Base-by-base conservation (phyloP, 1,139 yeast species). In the Trichomonascaceae sp. region DNA sequence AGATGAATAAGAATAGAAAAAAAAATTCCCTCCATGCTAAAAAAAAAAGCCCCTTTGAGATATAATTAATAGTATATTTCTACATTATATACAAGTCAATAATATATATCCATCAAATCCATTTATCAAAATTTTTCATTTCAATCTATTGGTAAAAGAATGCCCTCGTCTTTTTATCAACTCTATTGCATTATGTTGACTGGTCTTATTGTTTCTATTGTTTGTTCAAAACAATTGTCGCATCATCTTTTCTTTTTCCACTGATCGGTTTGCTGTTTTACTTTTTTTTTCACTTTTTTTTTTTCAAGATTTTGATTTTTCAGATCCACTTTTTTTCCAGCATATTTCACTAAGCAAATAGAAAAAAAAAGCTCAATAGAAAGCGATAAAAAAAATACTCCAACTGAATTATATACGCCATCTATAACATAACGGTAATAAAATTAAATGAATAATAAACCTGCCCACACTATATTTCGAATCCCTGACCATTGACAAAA, bases 401-500 rank as follows among this genome's bases (percentile, higher is more conserved):
- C 27, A 20, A 43, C 45, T 19, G 6, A 43, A 24, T 44, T 24
- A 51, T 39, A 18, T 32, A 50, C 27, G n/a, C 27, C 27, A 20
- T 43, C 24, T 22, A n/a, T n/a, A 43, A 20, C 45, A 24, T 20
- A 18, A 36, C 18, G 20, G n/a, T 17, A 39, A 39, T 19, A 38
- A 38, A 18, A 18, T 38, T 15, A 18, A 45, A 45, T 19, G 18
- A 20, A 45, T 45, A 50, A 8, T 12, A 17, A 30, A 9, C 19
- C 22, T 22, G 12, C 39, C 43, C 15, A 22, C n/a, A 2, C 69
- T 70, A 87, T 64, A 89, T 78, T 69, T 89, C 96, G 69, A 89
- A 88, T 63, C 70, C 70, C 57, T 89, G 86, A 27, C 96, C 96
- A 67, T 87, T 88, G 52, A 89, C 95, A 71, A 87, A 89, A 67